Conservation (phyloP, 495 filamentous ascomycete species). For the Talaromyces trachyspermus region DNA sequence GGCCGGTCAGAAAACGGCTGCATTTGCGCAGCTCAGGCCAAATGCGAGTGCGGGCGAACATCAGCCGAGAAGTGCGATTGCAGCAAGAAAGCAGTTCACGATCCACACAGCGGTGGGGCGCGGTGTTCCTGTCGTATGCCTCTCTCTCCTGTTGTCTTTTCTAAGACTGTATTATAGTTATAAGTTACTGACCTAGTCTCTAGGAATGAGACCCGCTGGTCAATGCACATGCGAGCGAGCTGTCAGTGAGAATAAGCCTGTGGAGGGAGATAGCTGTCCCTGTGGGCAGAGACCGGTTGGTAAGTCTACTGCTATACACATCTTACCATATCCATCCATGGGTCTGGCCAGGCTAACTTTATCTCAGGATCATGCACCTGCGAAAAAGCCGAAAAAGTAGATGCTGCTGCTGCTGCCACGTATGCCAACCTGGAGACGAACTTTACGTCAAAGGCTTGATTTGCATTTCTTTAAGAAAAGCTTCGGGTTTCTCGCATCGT, state of each 20-base stretch:
- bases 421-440: constrained; percentile 62
- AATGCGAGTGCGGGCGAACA: constrained; percentile 84
- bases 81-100: constrained; percentile 70
- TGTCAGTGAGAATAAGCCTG: constrained; percentile 57
- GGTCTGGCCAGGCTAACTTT: no score
- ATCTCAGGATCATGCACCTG: constrained; percentile 70
- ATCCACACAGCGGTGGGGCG: constrained; percentile 49
- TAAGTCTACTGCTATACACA: constrained; percentile 30
- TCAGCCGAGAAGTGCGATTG: constrained; percentile 81
- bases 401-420: constrained; percentile 29
- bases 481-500: no score
- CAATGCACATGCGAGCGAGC: constrained; percentile 78
- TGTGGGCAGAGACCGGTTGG: constrained; percentile 69
- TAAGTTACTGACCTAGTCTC: constrained; percentile 9
- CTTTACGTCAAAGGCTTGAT: constrained; percentile 58
- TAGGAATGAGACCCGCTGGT: constrained; percentile 64
- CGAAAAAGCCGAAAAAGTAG: constrained; percentile 57
- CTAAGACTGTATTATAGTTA: background rate
- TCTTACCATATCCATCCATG: background rate
- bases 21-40: constrained; percentile 56
- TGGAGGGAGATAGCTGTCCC: constrained; percentile 54
- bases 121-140: constrained; percentile 74
- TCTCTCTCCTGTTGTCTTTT: constrained; percentile 17
- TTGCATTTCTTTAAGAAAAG: no score
- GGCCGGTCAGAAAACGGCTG: constrained; percentile 48